These are phyloP conservation scores for Apiospora koreana DNA, from an alignment of 2,329 filamentous ascomycete species.

Conservation along the genomic window DNA sequence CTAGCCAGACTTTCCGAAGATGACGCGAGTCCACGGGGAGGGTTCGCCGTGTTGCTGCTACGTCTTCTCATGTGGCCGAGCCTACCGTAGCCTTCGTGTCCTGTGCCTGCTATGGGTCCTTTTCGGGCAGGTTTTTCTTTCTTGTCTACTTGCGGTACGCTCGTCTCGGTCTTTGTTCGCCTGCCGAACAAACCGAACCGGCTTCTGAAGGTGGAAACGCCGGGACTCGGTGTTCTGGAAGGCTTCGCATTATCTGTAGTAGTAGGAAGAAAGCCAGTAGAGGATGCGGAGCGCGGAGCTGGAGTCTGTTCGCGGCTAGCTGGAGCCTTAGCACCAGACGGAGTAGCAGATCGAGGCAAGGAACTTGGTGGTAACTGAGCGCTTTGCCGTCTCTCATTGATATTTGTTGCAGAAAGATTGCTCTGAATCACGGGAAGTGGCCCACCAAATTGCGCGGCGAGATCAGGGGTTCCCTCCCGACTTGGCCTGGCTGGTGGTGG, in stretches of 20 bases:
- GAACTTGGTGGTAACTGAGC: constrained; percentile 36
- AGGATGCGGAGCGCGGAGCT: constrained; percentile 26
- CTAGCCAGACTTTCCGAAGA: constrained; percentile 54
- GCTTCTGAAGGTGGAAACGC: constrained; percentile 56
- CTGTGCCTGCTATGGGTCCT: constrained; percentile 88
- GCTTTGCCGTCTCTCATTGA: constrained; percentile 49
- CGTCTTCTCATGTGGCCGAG: constrained; percentile 63
- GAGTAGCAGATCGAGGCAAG: constrained; percentile 35
- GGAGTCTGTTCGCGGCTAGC: constrained; percentile 38
- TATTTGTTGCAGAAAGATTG: constrained; percentile 55
- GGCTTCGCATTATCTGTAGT: constrained; percentile 29
- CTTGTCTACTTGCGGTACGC: constrained; percentile 51
- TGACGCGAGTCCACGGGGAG: constrained; percentile 45
- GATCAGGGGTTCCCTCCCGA: constrained; percentile 65
- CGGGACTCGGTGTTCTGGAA: constrained; percentile 55
- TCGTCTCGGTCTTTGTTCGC: constrained; percentile 64
- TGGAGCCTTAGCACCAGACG: constrained; percentile 30
- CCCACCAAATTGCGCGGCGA: constrained; percentile 57
- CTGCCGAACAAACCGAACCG: constrained; percentile 80
- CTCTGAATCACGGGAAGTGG: constrained; percentile 61
- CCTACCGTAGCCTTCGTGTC: constrained; percentile 82
- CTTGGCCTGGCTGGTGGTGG: constrained; percentile 63
- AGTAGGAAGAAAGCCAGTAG: constrained; percentile 21
- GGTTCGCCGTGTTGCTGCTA: constrained; percentile 59
- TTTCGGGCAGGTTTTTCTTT: constrained; percentile 64